Conservation (phyloP, 2,329 filamentous ascomycete species). For the Penicillium sp. region DNA sequence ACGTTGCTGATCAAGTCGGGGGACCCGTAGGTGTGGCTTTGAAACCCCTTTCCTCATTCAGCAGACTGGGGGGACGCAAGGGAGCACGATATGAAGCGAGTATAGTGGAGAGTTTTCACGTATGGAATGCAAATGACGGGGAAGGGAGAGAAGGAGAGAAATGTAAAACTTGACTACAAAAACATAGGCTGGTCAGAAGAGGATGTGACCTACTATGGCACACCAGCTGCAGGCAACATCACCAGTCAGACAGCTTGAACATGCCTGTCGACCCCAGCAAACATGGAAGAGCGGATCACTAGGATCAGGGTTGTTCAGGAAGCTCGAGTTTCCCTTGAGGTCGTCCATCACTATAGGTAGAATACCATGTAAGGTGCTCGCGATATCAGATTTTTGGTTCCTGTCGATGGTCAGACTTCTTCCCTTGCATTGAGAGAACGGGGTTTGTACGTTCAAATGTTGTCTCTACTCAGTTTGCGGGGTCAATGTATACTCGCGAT, state of each 20-base stretch:
- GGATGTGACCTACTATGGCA: slow-evolving; percentile 31
- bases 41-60: slow-evolving; percentile 6
- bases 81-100: slow-evolving; percentile 2
- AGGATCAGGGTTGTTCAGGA: slow-evolving; percentile 5
- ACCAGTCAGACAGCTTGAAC: slow-evolving; percentile 33
- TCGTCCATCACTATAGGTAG: background rate
- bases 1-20: background rate
- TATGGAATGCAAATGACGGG: background rate
- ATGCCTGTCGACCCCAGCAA: slow-evolving; percentile 40
- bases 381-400: background rate
- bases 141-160: background rate
- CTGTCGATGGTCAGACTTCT: background rate
- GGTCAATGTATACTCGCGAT: background rate
- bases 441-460: background rate
- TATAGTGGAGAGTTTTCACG: background rate
- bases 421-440: slow-evolving; percentile 1
- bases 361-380: slow-evolving; percentile 9
- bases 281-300: slow-evolving; percentile 30
- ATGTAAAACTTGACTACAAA: background rate
- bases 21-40: background rate
- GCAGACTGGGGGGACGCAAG: slow-evolving; percentile 5
- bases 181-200: background rate
- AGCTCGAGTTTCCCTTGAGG: slow-evolving; percentile 1
- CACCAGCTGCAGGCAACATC: slow-evolving; percentile 40
- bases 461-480: slow-evolving; percentile 1